Conservation (phyloP, 2,329 filamentous ascomycete genomes). For the Aspergillus viridinutans region DNA sequence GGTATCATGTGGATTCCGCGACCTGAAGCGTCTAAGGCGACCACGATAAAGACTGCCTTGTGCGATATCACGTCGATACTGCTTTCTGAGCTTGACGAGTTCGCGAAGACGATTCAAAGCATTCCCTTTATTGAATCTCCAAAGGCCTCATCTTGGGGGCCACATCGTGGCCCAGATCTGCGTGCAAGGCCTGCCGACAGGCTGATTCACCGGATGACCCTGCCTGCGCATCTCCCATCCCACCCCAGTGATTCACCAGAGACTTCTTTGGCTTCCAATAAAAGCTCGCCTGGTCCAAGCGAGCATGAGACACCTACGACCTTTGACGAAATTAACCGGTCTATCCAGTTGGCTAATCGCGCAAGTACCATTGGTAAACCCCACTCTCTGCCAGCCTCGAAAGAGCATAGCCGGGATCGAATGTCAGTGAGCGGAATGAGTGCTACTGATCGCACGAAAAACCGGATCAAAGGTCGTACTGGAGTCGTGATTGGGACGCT, state of each 20-base stretch:
- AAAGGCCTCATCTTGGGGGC: constrained; percentile 45
- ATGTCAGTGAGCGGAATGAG: constrained; percentile 66
- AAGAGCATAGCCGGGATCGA: constrained; percentile 57
- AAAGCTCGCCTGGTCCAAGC: constrained; percentile 32
- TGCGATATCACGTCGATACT: constrained; percentile 72
- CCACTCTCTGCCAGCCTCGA: constrained; percentile 40
- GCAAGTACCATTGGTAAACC: constrained; percentile 36
- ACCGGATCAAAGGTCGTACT: constrained; percentile 74
- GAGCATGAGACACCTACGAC: constrained; percentile 48
- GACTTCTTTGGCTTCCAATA: constrained; percentile 37
- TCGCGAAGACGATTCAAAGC: constrained; percentile 68
- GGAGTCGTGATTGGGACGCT: constrained; percentile 77
- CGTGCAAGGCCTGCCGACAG: constrained; percentile 51
- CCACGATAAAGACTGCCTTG: constrained; percentile 77
- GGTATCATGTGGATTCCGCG: constrained; percentile 70
- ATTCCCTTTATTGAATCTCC: constrained; percentile 76
- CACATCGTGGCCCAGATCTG: constrained; percentile 49
- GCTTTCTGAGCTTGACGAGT: constrained; percentile 69
- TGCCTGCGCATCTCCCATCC: constrained; percentile 60
- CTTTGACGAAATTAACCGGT: constrained; percentile 50
- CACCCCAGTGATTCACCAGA: constrained; percentile 33
- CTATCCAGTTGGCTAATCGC: constrained; percentile 37
- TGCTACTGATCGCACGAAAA: constrained; percentile 70
- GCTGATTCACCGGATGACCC: constrained; percentile 69
- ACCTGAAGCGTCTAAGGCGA: constrained; percentile 63